Conservation (phyloP, 805 yeast species). For the Maudiozyma bulderi region DNA sequence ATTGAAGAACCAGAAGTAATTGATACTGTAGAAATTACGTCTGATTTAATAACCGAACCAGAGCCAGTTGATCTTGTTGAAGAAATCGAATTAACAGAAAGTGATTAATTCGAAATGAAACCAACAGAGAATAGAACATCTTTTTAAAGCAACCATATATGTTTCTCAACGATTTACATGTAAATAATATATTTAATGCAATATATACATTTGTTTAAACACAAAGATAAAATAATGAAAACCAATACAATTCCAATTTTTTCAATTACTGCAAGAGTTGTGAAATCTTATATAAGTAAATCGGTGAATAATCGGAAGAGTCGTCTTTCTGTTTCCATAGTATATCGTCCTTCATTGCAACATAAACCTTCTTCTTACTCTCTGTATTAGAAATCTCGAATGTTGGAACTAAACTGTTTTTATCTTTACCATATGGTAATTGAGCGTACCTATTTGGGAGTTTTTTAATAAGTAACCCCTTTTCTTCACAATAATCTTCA, state of each 20-base stretch:
- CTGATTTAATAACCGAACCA: no score
- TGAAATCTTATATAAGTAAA: not conserved
- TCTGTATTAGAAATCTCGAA: conserved; percentile 9
- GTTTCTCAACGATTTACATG: not conserved
- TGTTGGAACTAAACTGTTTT: conserved; percentile 15
- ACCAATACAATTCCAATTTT: no score
- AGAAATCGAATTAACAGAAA: conserved; percentile 9
- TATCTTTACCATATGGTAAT: conserved; percentile 23
- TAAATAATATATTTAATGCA: not conserved
- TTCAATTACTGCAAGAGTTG: not conserved
- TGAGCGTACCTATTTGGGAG: conserved; percentile 9
- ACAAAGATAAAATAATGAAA: no score
- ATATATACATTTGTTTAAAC: no score
- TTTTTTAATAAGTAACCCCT: conserved; percentile 32
- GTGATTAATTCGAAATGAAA: not conserved
- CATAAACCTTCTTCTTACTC: not conserved
- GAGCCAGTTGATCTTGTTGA: conserved; percentile 2
- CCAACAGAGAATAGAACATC: not conserved
- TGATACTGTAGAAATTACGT: not conserved
- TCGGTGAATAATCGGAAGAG: conserved; percentile 14
- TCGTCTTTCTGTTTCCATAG: conserved; percentile 37
- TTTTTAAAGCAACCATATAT: not conserved
- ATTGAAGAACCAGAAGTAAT: not conserved
- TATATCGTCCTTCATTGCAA: conserved; percentile 56
- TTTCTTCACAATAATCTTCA: conserved; percentile 44